Evolutionary conservation across 208 protist species (phyloP).

Genomic region (Trypanosoma platydactyli): DNA sequence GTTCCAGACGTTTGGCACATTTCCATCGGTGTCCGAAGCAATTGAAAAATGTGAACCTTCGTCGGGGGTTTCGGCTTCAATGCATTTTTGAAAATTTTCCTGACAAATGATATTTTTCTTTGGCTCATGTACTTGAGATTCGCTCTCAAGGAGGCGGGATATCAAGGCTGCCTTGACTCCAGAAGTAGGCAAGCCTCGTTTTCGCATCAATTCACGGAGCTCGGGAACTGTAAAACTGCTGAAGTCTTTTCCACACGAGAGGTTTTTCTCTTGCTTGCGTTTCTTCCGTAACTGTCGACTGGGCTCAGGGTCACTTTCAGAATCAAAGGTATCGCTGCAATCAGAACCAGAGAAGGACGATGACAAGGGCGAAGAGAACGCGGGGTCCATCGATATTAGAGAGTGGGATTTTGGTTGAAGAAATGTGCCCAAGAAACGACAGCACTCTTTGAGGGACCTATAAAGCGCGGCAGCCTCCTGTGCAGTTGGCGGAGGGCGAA

Average conservation of each 20-base stretch:
- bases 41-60: constrained; percentile 13
- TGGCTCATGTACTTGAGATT: neutral
- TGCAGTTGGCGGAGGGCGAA: constrained; percentile 45
- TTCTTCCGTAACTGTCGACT: constrained; percentile 4
- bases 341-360: neutral
- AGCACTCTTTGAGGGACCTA: constrained; percentile 44
- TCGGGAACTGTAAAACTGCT: constrained; percentile 17
- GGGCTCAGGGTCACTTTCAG: constrained; percentile 19
- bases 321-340: constrained; percentile 15
- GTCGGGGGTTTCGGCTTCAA: neutral
- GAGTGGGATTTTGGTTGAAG: neutral
- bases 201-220: constrained; percentile 37
- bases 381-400: constrained; percentile 14
- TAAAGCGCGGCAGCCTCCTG: constrained; percentile 39
- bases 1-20: constrained; percentile 12
- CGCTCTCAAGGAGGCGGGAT: constrained; percentile 34
- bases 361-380: constrained; percentile 12
- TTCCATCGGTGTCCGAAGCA: constrained; percentile 6
- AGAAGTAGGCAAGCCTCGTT: constrained; percentile 37
- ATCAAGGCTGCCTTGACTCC: constrained; percentile 58
- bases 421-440: constrained; percentile 31
- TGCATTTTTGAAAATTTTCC: neutral
- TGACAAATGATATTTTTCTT: neutral
- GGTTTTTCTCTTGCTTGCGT: neutral
- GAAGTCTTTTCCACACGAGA: neutral